phyloP scores from a whole-genome alignment of 1,284 basidiomycete genomes.

The Cutaneotrichosporon curvatum region DNA sequence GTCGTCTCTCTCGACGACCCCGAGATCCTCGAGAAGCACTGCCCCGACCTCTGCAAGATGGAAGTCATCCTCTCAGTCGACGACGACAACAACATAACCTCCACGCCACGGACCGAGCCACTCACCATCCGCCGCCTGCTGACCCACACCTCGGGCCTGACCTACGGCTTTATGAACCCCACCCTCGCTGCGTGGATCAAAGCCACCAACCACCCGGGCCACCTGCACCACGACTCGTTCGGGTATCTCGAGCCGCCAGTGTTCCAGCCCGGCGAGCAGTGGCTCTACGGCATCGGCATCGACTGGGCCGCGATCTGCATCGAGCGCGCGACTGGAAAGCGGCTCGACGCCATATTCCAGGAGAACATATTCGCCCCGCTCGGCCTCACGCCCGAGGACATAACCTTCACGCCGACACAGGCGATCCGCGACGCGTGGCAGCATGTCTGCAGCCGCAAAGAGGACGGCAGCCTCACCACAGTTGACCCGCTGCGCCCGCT shows the following conservation, averaged over 20 bases:
- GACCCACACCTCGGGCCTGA: slow-evolving; percentile 14
- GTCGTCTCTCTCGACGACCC: slow-evolving; percentile 8
- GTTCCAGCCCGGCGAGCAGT: slow-evolving; percentile 33
- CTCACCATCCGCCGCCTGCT: slow-evolving; percentile 13
- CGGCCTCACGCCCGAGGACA: slow-evolving; percentile 15
- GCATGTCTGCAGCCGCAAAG: slow-evolving; percentile 15
- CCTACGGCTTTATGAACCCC: slow-evolving; percentile 9
- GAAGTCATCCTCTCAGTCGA: slow-evolving; percentile 8
- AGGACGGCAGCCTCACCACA: slow-evolving; percentile 7
- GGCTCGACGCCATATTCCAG: slow-evolving; percentile 30
- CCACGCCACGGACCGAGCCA: slow-evolving; percentile 1
- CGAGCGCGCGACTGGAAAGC: slow-evolving; percentile 25
- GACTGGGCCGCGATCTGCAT: slow-evolving; percentile 40
- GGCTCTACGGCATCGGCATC: slow-evolving; percentile 29
- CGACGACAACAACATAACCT: slow-evolving; percentile 4
- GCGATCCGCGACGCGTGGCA: slow-evolving; percentile 12
- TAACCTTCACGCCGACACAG: slow-evolving; percentile 28
- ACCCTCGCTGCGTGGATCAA: slow-evolving; percentile 11
- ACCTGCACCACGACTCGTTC: slow-evolving; percentile 15
- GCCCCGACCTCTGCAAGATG: slow-evolving; percentile 14
- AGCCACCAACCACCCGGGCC: slow-evolving; percentile 14
- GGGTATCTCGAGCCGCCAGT: slow-evolving; percentile 18
- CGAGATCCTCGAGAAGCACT: neutral
- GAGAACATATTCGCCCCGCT: slow-evolving; percentile 11
- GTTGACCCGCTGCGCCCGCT: neutral